Percentiles rank a stretch among this genome's conserved stretches.
These are phyloP conservation scores for Rhodotorula glutinis DNA, from an alignment of 1,284 basidiomycete species.

Conservation along the genomic window DNA sequence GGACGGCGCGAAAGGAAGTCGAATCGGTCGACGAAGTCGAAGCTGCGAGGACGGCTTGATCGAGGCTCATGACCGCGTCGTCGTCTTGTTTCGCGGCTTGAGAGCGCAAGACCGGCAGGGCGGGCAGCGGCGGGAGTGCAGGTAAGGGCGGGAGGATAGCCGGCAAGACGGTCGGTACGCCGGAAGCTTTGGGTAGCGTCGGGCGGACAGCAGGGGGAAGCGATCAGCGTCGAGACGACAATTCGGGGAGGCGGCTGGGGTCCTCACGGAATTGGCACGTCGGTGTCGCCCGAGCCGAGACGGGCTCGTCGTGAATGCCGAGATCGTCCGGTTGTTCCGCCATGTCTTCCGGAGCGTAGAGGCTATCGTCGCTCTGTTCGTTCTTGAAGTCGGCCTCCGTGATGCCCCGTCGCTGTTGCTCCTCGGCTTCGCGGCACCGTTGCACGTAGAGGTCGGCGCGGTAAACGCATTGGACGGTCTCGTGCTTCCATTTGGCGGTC, in stretches of 20 bases:
- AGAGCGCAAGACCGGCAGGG: too few species aligned
- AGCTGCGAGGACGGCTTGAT: not conserved
- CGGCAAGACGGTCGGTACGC: not conserved
- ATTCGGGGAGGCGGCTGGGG: too few species aligned
- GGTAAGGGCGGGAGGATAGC: conserved; percentile 3
- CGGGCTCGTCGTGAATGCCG: not conserved
- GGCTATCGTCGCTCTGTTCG: not conserved
- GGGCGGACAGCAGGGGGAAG: not conserved
- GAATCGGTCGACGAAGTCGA: not conserved
- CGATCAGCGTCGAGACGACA: not conserved
- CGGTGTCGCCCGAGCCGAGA: not conserved
- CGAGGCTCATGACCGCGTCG: not conserved
- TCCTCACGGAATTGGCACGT: not conserved
- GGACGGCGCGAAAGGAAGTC: not conserved
- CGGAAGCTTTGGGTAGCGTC: not conserved
- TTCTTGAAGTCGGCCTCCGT: not conserved
- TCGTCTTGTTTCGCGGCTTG: not conserved
- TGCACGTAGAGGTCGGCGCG: conserved; percentile 21
- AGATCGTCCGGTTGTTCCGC: not conserved
- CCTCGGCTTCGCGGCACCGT: not conserved
- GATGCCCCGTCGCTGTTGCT: not conserved
- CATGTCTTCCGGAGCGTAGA: not conserved
- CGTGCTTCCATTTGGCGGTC: conserved; percentile 2
- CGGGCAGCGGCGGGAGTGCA: not conserved
- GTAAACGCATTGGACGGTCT: conserved; percentile 11